phyloP scores from a whole-genome alignment of 2,329 filamentous ascomycete species.

The Cladosporium sp. region DNA sequence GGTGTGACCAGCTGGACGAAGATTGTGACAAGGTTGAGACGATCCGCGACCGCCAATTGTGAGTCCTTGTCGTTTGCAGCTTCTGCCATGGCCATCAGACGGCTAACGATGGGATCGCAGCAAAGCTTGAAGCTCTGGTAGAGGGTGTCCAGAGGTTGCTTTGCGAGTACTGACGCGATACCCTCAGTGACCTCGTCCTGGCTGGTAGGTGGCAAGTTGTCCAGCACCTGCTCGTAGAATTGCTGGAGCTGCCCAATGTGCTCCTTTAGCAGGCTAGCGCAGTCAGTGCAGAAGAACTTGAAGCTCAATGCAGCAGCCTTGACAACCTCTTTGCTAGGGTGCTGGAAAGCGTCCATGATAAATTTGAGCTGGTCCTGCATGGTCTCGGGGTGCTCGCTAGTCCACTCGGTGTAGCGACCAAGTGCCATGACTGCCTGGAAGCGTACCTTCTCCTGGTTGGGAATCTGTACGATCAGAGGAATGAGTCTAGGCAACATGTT shows the following conservation, averaged over 20 bases:
- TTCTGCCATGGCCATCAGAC: slow-evolving; percentile 85
- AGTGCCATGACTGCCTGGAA: slow-evolving; percentile 98
- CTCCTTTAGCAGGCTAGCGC: slow-evolving; percentile 78
- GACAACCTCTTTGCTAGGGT: slow-evolving; percentile 85
- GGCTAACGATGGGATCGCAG: slow-evolving; percentile 84
- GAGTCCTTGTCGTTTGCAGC: slow-evolving; percentile 78
- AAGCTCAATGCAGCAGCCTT: slow-evolving; percentile 90
- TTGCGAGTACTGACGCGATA: slow-evolving; percentile 86
- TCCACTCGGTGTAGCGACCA: slow-evolving; percentile 97
- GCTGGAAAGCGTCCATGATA: slow-evolving; percentile 89
- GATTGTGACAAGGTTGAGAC: slow-evolving; percentile 86
- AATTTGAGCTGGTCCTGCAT: slow-evolving; percentile 92
- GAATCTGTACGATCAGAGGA: slow-evolving; percentile 89
- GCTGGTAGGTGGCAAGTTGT: slow-evolving; percentile 79
- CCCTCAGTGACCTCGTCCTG: slow-evolving; percentile 97
- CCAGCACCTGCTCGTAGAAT: slow-evolving; percentile 88
- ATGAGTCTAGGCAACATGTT: slow-evolving; percentile 89
- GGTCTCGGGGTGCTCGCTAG: slow-evolving; percentile 87
- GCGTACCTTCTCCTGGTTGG: slow-evolving; percentile 93
- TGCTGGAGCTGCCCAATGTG: slow-evolving; percentile 85
- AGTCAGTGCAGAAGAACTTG: slow-evolving; percentile 96
- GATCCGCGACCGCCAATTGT: slow-evolving; percentile 89
- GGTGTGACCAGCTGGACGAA: slow-evolving; percentile 81
- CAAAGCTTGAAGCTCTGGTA: slow-evolving; percentile 88
- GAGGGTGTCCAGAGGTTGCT: slow-evolving; percentile 76